Evolutionary conservation across 306 rosid genomes (phyloP).

Genomic region (Styphnolobium japonicum): DNA sequence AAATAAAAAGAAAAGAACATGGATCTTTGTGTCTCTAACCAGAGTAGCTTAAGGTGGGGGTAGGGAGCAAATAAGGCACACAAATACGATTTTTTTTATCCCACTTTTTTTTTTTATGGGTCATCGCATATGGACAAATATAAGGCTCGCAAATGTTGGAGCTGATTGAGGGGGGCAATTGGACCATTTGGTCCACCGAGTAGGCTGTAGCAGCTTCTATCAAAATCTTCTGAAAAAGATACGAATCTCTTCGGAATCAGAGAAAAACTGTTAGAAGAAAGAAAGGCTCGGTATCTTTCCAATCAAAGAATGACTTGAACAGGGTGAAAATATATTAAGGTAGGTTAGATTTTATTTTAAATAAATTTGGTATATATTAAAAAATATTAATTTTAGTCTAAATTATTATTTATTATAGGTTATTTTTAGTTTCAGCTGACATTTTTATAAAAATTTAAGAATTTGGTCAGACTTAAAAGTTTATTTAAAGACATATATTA

Average conservation of each 20-base stretch:
- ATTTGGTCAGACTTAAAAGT: no score
- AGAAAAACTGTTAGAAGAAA: background rate
- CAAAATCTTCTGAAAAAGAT: slow-evolving; percentile 7
- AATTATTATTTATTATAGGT: no score
- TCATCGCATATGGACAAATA: slow-evolving; percentile 12
- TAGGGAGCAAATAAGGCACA: background rate
- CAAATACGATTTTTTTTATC: background rate
- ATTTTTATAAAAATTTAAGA: no score
- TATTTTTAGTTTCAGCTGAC: no score
- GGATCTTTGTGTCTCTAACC: background rate
- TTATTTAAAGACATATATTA: no score
- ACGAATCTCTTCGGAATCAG: background rate
- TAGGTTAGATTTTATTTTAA: no score
- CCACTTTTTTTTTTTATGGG: background rate
- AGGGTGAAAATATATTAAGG: no score
- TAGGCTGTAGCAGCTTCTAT: background rate
- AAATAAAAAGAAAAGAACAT: background rate
- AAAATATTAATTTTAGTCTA: no score
- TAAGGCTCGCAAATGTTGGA: background rate
- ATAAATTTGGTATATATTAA: no score
- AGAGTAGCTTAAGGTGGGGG: background rate
- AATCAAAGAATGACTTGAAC: slow-evolving; percentile 30
- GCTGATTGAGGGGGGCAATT: background rate
- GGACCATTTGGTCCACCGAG: slow-evolving; percentile 33
- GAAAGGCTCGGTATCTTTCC: background rate